Percentiles rank a stretch among this genome's conserved stretches.
Evolutionary conservation across 2,329 filamentous ascomycete genomes (phyloP).

Genomic region (Fusarium sp.): DNA sequence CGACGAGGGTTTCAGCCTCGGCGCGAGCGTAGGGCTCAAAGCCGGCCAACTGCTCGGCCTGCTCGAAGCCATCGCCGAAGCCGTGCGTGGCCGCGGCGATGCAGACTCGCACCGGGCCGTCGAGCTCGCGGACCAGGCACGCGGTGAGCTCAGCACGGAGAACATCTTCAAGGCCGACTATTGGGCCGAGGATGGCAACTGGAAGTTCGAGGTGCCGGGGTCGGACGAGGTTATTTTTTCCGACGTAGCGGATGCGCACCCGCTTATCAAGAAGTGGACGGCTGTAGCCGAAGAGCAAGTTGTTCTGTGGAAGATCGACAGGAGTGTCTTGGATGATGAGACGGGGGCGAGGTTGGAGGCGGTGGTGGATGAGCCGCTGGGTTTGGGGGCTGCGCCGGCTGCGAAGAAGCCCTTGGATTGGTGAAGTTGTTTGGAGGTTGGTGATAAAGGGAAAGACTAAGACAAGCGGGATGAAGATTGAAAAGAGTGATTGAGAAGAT

Average conservation of each 20-base stretch:
- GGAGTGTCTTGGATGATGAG: constrained; percentile 50
- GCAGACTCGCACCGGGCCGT: constrained; percentile 19
- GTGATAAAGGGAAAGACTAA: background rate
- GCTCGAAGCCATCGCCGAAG: constrained; percentile 75
- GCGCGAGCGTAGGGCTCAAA: constrained; percentile 79
- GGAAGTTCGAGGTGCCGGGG: constrained; percentile 69
- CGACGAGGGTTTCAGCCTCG: constrained; percentile 88
- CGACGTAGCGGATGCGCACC: constrained; percentile 75
- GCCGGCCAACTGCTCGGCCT: constrained; percentile 81
- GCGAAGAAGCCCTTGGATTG: constrained; percentile 53
- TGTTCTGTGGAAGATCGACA: constrained; percentile 50
- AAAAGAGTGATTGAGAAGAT: background rate
- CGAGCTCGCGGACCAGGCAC: constrained; percentile 54
- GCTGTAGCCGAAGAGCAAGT: constrained; percentile 48
- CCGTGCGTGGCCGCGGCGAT: constrained; percentile 51
- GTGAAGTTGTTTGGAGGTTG: constrained; percentile 43
- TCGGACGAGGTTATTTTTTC: constrained; percentile 63
- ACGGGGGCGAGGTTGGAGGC: constrained; percentile 44
- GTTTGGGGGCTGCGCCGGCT: constrained; percentile 38
- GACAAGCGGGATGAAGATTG: background rate
- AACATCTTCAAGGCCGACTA: constrained; percentile 73
- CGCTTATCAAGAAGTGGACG: constrained; percentile 72
- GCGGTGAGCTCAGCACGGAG: constrained; percentile 68
- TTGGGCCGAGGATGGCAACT: constrained; percentile 76
- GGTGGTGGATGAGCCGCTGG: constrained; percentile 45